These are phyloP conservation scores for Syzygium jambos DNA, from an alignment of 345 rosid species.

Conservation along the genomic window DNA sequence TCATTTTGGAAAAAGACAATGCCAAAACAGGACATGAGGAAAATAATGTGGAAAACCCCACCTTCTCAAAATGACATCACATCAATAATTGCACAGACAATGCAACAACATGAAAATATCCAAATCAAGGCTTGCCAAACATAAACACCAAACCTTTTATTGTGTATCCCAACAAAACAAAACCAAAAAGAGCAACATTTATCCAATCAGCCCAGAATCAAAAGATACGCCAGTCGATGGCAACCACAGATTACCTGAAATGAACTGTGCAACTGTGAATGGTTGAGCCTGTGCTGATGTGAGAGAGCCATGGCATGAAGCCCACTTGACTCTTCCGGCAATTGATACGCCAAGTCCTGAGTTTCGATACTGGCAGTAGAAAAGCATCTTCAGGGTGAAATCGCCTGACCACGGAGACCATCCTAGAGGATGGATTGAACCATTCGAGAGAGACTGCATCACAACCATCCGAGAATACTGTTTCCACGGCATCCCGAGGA, in stretches of 20 bases:
- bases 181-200: background rate
- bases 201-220: background rate
- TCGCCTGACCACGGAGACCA: background rate
- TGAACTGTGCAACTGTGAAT: background rate
- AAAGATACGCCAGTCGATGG: background rate
- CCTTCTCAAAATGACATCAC: background rate
- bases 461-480: background rate
- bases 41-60: background rate
- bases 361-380: background rate
- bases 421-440: background rate
- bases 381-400: background rate
- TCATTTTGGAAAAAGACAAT: background rate
- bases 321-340: background rate
- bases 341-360: background rate
- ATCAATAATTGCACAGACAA: background rate
- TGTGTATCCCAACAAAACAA: background rate
- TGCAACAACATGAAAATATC: background rate
- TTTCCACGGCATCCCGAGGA: conserved; percentile 3
- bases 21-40: background rate
- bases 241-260: background rate
- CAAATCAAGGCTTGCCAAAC: background rate
- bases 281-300: background rate
- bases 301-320: background rate
- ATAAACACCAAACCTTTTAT: background rate
- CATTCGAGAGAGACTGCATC: background rate